Evolutionary conservation across 805 yeast species (phyloP).

Genomic region (Schizosaccharomyces cryophilus): DNA sequence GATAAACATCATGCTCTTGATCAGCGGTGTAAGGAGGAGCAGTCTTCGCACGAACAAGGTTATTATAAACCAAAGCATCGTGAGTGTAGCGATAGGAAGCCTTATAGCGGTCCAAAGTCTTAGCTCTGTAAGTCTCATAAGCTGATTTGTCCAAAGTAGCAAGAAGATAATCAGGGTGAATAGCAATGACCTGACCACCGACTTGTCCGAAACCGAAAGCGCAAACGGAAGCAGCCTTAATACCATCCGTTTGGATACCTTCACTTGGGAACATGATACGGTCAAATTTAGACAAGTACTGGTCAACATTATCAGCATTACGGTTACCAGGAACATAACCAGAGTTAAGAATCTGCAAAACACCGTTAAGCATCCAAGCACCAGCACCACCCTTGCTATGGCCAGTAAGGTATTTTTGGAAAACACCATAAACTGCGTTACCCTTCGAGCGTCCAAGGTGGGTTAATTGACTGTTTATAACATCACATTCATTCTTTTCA

Average conservation of each 20-base stretch:
- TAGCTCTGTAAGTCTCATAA: constrained; percentile 45
- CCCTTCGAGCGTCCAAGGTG: constrained; percentile 95
- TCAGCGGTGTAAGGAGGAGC: constrained; percentile 80
- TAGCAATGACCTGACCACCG: constrained; percentile 85
- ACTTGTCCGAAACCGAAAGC: constrained; percentile 99
- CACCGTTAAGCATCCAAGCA: constrained; percentile 99
- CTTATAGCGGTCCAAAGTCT: constrained; percentile 62
- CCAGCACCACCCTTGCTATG: constrained; percentile 99
- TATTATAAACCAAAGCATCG: constrained; percentile 72
- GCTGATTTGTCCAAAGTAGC: constrained; percentile 51
- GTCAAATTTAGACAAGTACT: constrained; percentile 54
- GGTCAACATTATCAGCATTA: constrained; percentile 91
- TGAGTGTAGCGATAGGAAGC: constrained; percentile 86
- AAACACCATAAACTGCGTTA: constrained; percentile 90
- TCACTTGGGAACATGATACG: constrained; percentile 86
- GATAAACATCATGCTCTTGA: constrained; percentile 69
- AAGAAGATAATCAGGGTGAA: constrained; percentile 81
- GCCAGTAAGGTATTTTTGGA: constrained; percentile 97
- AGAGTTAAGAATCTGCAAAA: constrained; percentile 67
- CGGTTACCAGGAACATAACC: constrained; percentile 97
- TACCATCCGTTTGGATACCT: constrained; percentile 80
- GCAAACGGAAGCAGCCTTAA: constrained; percentile 89
- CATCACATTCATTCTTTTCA: constrained; percentile 90
- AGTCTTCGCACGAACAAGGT: constrained; percentile 79
- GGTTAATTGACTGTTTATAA: constrained; percentile 74